A percentile compares a stretch with the other conserved stretches of the same genome.
These are phyloP conservation scores for Kazachstania bromeliacearum DNA, from an alignment of 805 yeast genomes.

Conservation along the genomic window DNA sequence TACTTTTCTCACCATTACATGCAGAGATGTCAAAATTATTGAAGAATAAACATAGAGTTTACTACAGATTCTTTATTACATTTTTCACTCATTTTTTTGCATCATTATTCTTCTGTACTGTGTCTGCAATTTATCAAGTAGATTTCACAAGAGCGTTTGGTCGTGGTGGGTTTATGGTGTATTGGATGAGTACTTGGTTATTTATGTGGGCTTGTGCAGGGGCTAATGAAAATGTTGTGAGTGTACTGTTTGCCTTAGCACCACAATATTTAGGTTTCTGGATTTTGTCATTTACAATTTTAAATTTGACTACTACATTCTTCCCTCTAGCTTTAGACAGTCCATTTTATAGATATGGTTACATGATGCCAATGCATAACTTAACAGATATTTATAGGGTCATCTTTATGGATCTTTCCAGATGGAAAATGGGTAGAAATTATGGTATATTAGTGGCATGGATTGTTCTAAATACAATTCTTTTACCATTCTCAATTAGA, in stretches of 20 bases:
- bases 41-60: slow-evolving; percentile 36
- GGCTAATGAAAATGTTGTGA: slow-evolving; percentile 56
- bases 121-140: slow-evolving; percentile 61
- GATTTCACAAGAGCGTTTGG: slow-evolving; percentile 53
- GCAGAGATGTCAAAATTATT: slow-evolving; percentile 37
- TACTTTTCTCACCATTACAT: slow-evolving; percentile 50
- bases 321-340: slow-evolving; percentile 52
- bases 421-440: slow-evolving; percentile 49
- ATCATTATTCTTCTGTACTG: slow-evolving; percentile 48
- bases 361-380: slow-evolving; percentile 61
- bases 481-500: slow-evolving; percentile 38
- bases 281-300: slow-evolving; percentile 59
- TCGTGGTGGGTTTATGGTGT: slow-evolving; percentile 59
- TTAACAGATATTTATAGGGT: slow-evolving; percentile 54
- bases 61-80: slow-evolving; percentile 43
- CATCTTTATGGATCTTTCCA: slow-evolving; percentile 46
- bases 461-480: slow-evolving; percentile 41
- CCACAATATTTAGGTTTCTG: slow-evolving; percentile 66
- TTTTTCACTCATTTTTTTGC: slow-evolving; percentile 45
- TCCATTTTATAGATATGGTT: slow-evolving; percentile 50
- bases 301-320: slow-evolving; percentile 62
- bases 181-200: slow-evolving; percentile 60
- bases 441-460: slow-evolving; percentile 52
- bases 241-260: slow-evolving; percentile 40
- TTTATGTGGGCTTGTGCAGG: slow-evolving; percentile 73